Evolutionary conservation across 371 early-diverging fungal genomes (phyloP).

Genomic region (Cokeromyces recurvatus): DNA sequence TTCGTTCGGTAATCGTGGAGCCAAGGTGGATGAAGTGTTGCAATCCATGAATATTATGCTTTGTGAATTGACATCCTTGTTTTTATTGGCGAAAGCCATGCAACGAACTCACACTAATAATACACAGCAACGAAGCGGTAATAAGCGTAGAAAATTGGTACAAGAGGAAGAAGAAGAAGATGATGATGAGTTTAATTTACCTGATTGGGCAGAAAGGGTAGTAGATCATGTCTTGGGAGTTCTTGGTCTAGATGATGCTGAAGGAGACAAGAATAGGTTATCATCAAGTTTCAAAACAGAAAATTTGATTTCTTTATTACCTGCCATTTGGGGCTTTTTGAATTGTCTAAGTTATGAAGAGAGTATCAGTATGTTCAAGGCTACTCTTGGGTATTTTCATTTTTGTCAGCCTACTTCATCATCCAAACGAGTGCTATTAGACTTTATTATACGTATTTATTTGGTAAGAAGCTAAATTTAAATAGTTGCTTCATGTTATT

Average conservation of each 20-base stretch:
- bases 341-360: conserved; percentile 44
- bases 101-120: conserved; percentile 6
- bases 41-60: conserved; percentile 68
- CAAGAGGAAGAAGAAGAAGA: conserved; percentile 10
- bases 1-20: conserved; percentile 38
- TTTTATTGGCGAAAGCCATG: conserved; percentile 39
- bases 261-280: conserved; percentile 14
- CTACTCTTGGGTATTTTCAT: conserved; percentile 32
- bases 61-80: conserved; percentile 65
- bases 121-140: conserved; percentile 11
- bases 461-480: conserved; percentile 20
- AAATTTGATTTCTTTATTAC: conserved; percentile 46
- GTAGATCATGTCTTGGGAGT: conserved; percentile 49
- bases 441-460: conserved; percentile 36
- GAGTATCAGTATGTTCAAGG: conserved; percentile 36
- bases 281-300: conserved; percentile 41
- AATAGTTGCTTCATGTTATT: background rate
- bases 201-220: conserved; percentile 51
- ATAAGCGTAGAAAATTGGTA: conserved; percentile 9
- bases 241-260: conserved; percentile 36
- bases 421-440: conserved; percentile 30
- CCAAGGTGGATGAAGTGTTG: conserved; percentile 52
- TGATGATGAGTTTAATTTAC: conserved; percentile 22
- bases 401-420: conserved; percentile 33
- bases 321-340: conserved; percentile 58